Base-by-base conservation (phyloP, 768 basidiomycete species). In the Trametes villosa region DNA sequence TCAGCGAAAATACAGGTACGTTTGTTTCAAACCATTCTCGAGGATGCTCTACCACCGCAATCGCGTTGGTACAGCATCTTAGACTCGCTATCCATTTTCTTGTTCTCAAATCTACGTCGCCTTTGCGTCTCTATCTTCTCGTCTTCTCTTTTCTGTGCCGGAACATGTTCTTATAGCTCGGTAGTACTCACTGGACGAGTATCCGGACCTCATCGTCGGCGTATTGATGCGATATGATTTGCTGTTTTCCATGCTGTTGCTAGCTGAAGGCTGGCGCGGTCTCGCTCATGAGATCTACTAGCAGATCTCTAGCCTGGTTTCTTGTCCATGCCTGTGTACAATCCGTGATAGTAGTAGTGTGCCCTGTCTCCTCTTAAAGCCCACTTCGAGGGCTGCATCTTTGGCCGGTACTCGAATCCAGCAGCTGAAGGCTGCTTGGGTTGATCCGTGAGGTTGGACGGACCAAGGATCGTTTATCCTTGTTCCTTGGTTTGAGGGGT, bases 1-100 rank as follows among this genome's bases (percentile, higher is more conserved):
- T 53, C 51, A 27, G 26, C 24, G 18, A 11, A 18, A n/a, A 15
- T n/a, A 18, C 20, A 56, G 54, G 54, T 56, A 46, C 13, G 54
- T 56, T 15, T 9, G 9, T 22, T 12, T 2, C 3, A 8, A 27
- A n/a, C 22, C 9, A 9, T 6, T 7, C 31, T 26, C n/a, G 45
- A 44, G 54, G n/a, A 56, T 56, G 45, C 54, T 46, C 54, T 9
- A 47, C 31, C 45, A 7, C 15, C 27, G 54, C 54, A 20, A 27
- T 26, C 22, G 54, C 54, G 11, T 18, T 24, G 54, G 44, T 47
- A 1, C 45, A 56, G 54, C 45, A 56, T 36, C 45, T 46, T 24
- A 15, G 15, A 11, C 33, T 27, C 0, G 9, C 22, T 12, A 6
- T 40, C 9, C 20, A 26, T 33, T 34, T 31, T 15, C 44, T 26